Evolutionary conservation across 768 basidiomycete genomes (phyloP), one percentile per base, ranked within the genome.

Genomic region (Boletus edulis): DNA sequence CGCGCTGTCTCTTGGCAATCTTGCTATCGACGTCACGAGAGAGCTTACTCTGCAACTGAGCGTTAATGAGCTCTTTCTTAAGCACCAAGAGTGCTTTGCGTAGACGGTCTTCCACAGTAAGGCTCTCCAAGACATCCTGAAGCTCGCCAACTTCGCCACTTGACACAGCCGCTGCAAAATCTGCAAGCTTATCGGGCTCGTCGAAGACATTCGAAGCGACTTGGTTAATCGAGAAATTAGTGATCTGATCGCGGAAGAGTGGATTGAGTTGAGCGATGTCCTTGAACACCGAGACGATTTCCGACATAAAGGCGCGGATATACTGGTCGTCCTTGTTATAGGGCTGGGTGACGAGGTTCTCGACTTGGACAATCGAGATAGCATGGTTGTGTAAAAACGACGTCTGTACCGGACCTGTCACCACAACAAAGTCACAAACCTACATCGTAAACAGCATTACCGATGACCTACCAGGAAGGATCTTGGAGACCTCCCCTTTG

Each of bases 11-110:
- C 68, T 96, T 95, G 12, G 92, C 92, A 56, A 98, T 94, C 76
- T 94, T 97, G 77, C 76, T 84, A 67, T 98, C 94, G 2, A 98
- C 94, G 62, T 98, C 95, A 17, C 91, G 81, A 2, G 87, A 85
- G 53, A 98, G 87, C 73, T 96, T 97, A 64, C 83, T 86, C 72
- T 97, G 96, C 47, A 98, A 74, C 67, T 98, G 94, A 0, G 94
- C 94, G 61, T 98, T 98, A 71, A 98, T 97, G 32, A 98, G 80
- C 69, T 98, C 97, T 73, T 98, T 98, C 80, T 98, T 98, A 59
- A 99, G 79, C 1, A 98, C 93, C 29, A 94, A 74, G 10, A 98
- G 76, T 0, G 94, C 89, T 72, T 94, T 94, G 58, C 90, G 87
- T 12, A 98, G 77, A 17, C 97, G 80, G 58, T 96, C 94, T 50